Evolutionary conservation across 2,329 filamentous ascomycete genomes (phyloP).

Genomic region (Drechslera avenae): DNA sequence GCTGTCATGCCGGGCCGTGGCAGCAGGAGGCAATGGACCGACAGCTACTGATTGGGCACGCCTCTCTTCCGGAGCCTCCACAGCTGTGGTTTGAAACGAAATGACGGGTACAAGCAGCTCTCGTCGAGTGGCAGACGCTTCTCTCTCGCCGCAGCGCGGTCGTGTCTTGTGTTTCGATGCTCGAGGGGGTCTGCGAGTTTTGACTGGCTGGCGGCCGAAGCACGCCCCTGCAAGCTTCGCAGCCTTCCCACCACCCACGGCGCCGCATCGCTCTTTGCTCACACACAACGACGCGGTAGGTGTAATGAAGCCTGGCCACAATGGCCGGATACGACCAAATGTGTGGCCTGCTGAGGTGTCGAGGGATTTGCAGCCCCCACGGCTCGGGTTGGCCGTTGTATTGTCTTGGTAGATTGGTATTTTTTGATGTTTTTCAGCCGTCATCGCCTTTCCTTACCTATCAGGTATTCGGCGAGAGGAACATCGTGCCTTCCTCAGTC

Average conservation of each 20-base stretch:
- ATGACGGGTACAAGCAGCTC: slow-evolving; percentile 35
- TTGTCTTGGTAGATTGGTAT: slow-evolving; percentile 16
- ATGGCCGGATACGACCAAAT: slow-evolving; percentile 10
- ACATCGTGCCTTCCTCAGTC: slow-evolving; percentile 28
- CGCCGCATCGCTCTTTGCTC: slow-evolving; percentile 30
- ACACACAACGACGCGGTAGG: slow-evolving; percentile 22
- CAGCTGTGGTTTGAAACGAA: slow-evolving; percentile 25
- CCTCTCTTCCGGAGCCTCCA: slow-evolving; percentile 11
- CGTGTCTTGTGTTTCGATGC: slow-evolving; percentile 21
- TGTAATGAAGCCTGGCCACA: slow-evolving; percentile 29
- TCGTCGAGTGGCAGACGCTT: slow-evolving; percentile 27
- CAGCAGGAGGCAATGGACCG: slow-evolving; percentile 24
- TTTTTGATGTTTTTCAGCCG: slow-evolving; percentile 15
- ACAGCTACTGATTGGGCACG: slow-evolving; percentile 30
- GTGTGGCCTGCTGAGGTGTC: slow-evolving; percentile 22
- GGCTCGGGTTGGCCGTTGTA: slow-evolving; percentile 6
- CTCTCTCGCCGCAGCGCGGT: slow-evolving; percentile 17
- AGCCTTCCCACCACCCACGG: slow-evolving; percentile 38
- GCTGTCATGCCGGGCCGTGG: slow-evolving; percentile 24
- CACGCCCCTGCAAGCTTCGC: slow-evolving; percentile 30
- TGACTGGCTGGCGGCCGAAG: slow-evolving; percentile 29
- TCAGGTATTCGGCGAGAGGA: slow-evolving; percentile 7
- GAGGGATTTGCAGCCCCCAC: slow-evolving; percentile 11
- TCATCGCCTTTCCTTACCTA: slow-evolving; percentile 18
- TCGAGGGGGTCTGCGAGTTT: slow-evolving; percentile 7